Conservation (phyloP, 306 rosid species). For the Clitoria ternatea region DNA sequence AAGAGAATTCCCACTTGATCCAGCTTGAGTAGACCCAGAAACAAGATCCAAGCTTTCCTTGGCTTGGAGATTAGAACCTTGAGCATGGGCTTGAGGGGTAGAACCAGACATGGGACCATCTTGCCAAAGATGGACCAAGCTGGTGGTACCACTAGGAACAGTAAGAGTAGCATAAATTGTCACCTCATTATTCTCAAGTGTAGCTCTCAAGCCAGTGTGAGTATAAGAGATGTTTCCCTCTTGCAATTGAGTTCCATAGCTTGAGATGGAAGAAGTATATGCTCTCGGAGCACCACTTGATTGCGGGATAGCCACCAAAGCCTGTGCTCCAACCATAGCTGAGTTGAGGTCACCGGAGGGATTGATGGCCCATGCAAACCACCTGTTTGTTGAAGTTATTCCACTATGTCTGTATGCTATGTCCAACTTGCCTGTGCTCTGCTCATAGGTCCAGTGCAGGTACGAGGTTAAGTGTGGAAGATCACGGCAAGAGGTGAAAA, state of each 20-base stretch:
- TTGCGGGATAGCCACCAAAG: slow-evolving; percentile 46
- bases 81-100: neutral
- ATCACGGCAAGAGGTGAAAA: slow-evolving; percentile 35
- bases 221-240: slow-evolving; percentile 29
- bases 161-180: slow-evolving; percentile 43
- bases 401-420: slow-evolving; percentile 55
- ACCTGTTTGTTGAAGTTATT: slow-evolving; percentile 26
- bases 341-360: neutral
- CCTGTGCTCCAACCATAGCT: slow-evolving; percentile 58
- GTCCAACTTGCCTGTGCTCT: slow-evolving; percentile 33
- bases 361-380: slow-evolving; percentile 81
- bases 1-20: slow-evolving; percentile 18
- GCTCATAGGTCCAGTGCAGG: slow-evolving; percentile 55
- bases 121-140: slow-evolving; percentile 68
- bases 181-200: slow-evolving; percentile 34
- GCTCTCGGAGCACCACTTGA: slow-evolving; percentile 24
- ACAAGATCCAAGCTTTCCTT: slow-evolving; percentile 47
- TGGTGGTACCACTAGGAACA: slow-evolving; percentile 28
- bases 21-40: slow-evolving; percentile 40
- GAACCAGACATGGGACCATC: slow-evolving; percentile 41
- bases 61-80: neutral
- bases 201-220: slow-evolving; percentile 18
- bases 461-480: slow-evolving; percentile 47
- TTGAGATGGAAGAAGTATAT: slow-evolving; percentile 12
- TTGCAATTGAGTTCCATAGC: neutral